Evolutionary conservation across 164 flowering plant species (phyloP), one percentile per base, ranked within the genome.

Genomic region (Brasenia schreberi): DNA sequence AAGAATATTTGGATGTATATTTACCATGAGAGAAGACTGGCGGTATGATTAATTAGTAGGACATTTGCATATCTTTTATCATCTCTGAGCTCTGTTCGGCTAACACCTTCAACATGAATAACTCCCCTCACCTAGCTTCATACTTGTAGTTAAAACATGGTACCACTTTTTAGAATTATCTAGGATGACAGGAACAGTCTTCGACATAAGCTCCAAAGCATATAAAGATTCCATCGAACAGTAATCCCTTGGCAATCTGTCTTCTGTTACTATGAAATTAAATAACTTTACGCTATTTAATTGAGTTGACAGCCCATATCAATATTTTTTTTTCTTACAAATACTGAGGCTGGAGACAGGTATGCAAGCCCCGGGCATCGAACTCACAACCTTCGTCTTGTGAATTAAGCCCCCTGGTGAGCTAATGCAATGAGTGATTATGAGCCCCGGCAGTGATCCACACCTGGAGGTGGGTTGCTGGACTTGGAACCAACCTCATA

Each of bases 11-110:
- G n/a, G 63, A 60, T 42, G 42, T 33, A 19, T 2, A 43, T 59
- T 70, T 86, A 86, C 99, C 99, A 94, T 66, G 99, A 82, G 43
- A 94, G 86, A 77, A 89, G 96, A 80, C 85, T 94, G 53, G 99
- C 97, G 65, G 99, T 91, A 75, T 97, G 86, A 68, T 94, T 91
- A 18, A 94, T 81, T 65, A 94, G 88, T 79, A 94, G 77, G 66
- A 88, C 76, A 75, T 83, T 87, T 43, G 86, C 78, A 73, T 84
- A 91, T 42, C n/a, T 77, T 61, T 64, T 74, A 49, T 77, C 72
- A 18, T 83, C 85, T 69, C 77, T 84, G 65, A 94, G 92, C 70
- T 85, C 82, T 62, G 61, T 61, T 59, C 97, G 84, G 67, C 69
- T 81, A 64, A 85, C 69, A 69, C 89, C 85, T 79, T 81, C 77